Evolutionary conservation across 1,284 basidiomycete species (phyloP).

Genomic region (Ustilago shanxiensis): DNA sequence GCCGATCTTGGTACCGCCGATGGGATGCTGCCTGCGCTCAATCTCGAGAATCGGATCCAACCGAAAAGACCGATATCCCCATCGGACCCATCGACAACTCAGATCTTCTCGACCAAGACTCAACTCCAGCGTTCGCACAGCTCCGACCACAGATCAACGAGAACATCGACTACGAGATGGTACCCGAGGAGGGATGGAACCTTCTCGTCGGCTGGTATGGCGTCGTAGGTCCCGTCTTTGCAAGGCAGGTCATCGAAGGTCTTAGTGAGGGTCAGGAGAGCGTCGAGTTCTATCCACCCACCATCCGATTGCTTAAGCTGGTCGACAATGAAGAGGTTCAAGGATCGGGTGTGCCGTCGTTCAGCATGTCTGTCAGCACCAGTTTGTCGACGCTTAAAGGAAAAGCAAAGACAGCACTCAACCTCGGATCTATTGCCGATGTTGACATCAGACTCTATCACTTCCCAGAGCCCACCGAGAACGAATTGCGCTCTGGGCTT

Average conservation of each 20-base stretch:
- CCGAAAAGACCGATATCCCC: constrained; percentile 74
- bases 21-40: constrained; percentile 81
- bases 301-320: constrained; percentile 76
- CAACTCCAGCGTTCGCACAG: constrained; percentile 38
- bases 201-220: constrained; percentile 82
- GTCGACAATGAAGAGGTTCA: constrained; percentile 61
- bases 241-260: constrained; percentile 77
- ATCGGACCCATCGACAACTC: constrained; percentile 83
- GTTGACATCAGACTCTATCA: constrained; percentile 52
- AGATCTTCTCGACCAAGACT: constrained; percentile 74
- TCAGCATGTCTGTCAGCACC: constrained; percentile 55
- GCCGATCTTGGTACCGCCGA: constrained; percentile 79
- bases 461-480: constrained; percentile 39
- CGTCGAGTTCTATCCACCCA: constrained; percentile 85
- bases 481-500: constrained; percentile 28
- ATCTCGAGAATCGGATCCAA: constrained; percentile 77
- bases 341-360: constrained; percentile 43
- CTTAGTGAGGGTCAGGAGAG: constrained; percentile 71
- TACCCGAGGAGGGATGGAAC: constrained; percentile 81
- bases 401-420: constrained; percentile 50
- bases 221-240: constrained; percentile 74
- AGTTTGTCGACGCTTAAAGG: constrained; percentile 58
- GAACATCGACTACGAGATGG: constrained; percentile 81
- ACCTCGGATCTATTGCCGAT: constrained; percentile 35
- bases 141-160: constrained; percentile 73